Base-by-base conservation (phyloP, 2,329 filamentous ascomycete genomes). In the Fusarium nematophilum region DNA sequence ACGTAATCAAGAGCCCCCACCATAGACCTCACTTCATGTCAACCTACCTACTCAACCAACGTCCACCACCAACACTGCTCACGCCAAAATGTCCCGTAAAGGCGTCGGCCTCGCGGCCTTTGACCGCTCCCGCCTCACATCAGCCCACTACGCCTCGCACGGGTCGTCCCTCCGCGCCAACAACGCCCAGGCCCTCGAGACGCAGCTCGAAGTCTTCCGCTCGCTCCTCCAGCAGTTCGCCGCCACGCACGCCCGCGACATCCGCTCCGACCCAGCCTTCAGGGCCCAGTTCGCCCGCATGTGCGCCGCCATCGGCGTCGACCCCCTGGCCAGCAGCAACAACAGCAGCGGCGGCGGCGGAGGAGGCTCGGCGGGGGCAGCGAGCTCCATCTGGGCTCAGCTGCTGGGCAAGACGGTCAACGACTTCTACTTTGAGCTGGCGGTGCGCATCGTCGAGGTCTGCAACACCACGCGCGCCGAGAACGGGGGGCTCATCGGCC, bases 401-500 rank as follows among this genome's bases (percentile, higher is more conserved):
- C 86, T 98, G 60, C 83, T 98, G 15, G 95, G 95, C 25, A 87
- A 90, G 56, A 93, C 89, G 68, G 93, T 99, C 66, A 96, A 97
- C 73, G 95, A 99, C 75, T 99, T 99, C 73, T 99, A 98, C 79
- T 98, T 98, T 75, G 94, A 96, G 79, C 86, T 99, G 38, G 95
- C 93, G 2, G 94, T 98, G n/a, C 85, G 92, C 43, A 91, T 98
- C 1, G 95, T 99, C 6, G 94, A 98, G 75, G 87, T 97, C 7
- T 99, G 95, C 73, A 84, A 92, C 6, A 87, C 89, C 46, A 97
- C 93, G 37, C 83, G 95, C 46, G 86, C 86, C 4, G 94, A 97
- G 77, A 99, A 99, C 73, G 95, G 95, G 6, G 95, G 95, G 0
- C 80, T 99, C 69, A 92, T 99, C 47, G 91, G 91, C 9, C 84